Evolutionary conservation across 2,329 filamentous ascomycete genomes (phyloP).

Genomic region (Penicillium sp.): DNA sequence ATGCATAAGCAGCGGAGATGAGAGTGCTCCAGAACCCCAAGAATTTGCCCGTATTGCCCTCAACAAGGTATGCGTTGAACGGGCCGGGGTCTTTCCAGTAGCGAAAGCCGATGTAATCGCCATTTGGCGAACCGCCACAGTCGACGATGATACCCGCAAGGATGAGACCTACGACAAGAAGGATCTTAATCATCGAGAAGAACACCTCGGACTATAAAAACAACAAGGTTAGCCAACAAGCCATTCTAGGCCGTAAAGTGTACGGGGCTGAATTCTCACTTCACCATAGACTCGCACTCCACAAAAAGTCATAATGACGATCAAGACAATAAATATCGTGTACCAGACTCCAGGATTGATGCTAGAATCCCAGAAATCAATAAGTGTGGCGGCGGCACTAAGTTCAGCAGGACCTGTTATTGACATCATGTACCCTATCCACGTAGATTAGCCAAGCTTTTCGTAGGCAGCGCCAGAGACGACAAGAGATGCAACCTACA

Average conservation of each 20-base stretch:
- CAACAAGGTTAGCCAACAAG: neutral
- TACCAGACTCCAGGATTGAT: conserved; percentile 60
- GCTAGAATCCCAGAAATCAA: conserved; percentile 42
- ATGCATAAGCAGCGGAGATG: conserved; percentile 38
- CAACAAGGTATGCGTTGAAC: conserved; percentile 58
- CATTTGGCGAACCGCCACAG: conserved; percentile 60
- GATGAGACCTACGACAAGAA: conserved; percentile 70
- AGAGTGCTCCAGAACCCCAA: conserved; percentile 57
- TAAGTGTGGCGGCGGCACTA: conserved; percentile 44
- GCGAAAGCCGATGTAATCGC: conserved; percentile 69
- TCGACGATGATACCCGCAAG: conserved; percentile 73
- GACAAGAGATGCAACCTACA: conserved; percentile 54
- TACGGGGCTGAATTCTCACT: conserved; percentile 31
- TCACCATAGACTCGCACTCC: conserved; percentile 71
- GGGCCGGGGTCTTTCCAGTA: conserved; percentile 68
- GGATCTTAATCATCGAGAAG: conserved; percentile 71
- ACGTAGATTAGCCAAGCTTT: neutral
- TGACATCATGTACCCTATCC: conserved; percentile 37
- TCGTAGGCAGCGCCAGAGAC: conserved; percentile 35
- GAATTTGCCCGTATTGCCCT: conserved; percentile 57
- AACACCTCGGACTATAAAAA: conserved; percentile 57
- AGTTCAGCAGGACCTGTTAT: conserved; percentile 46
- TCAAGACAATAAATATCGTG: conserved; percentile 71
- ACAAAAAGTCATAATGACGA: conserved; percentile 64
- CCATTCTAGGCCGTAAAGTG: neutral